Evolutionary conservation across 441 rosid species (phyloP), one percentile per base, ranked within the genome.

Genomic region (Brassica hybrid): DNA sequence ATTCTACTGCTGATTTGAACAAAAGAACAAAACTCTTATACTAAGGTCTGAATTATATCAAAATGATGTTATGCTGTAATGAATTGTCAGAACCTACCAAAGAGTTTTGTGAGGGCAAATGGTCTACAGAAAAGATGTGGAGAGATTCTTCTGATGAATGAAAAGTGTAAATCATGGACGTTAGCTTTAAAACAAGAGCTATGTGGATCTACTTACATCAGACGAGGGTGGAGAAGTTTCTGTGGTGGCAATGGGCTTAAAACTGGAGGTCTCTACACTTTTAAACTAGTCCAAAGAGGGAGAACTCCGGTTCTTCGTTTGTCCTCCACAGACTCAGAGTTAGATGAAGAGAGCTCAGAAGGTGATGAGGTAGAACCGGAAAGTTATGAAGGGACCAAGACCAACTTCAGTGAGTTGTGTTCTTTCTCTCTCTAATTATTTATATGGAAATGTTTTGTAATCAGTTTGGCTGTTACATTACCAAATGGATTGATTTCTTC

Each of bases 341-440:
- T 19, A 56, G 25, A 56, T 41, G 50, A 66, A 21, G 71, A 67
- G 3, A 10, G 59, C 21, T 21, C n/a, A 67, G 60, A 74, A 18
- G 43, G 23, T 75, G 63, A 17, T 57, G 61, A 75, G 50, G 32
- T 1, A 54, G 30, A 67, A 18, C 9, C 16, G 0, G 73, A 60
- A 27, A 8, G 73, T 3, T 6, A 67, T 27, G 61, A 59, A 18
- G 27, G 71, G 5, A 59, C 0, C 12, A 23, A 57, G 5, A 59
- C 0, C 16, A 23, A 57, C 12, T 38, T 45, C 7, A 50, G 67
- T 75, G 14, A 67, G 78, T 4, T 65, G 18, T 74, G 17, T 23
- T 65, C 27, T 56, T 6, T 66, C 16, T 38, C 45, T 56, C 27
- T 60, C 38, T 34, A 3, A 1, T 18, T 21, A n/a, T 50, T 50